These are phyloP conservation scores for Vitis hybrid DNA, from an alignment of 177 flowering plant species.

Conservation along the genomic window DNA sequence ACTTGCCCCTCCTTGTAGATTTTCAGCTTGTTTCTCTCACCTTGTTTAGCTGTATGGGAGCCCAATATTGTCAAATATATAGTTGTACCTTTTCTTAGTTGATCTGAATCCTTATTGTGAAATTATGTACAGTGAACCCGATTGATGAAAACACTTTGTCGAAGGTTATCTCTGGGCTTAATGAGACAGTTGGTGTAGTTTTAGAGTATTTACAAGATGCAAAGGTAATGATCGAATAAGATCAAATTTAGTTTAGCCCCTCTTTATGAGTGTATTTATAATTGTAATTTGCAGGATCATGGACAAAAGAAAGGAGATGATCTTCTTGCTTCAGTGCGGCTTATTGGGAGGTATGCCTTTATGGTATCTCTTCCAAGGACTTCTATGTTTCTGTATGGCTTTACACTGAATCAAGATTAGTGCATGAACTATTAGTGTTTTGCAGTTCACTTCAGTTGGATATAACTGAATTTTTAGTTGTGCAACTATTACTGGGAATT, in stretches of 20 bases:
- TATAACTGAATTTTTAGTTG: neutral
- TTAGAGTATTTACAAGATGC: slow-evolving; percentile 90
- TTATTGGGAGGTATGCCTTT: slow-evolving; percentile 72
- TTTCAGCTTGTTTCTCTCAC: neutral
- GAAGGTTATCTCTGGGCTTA: slow-evolving; percentile 67
- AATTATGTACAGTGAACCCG: slow-evolving; percentile 35
- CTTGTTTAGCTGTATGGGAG: neutral
- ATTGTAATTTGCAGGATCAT: slow-evolving; percentile 59
- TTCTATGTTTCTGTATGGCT: slow-evolving; percentile 3
- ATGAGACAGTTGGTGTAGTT: slow-evolving; percentile 78
- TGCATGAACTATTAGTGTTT: neutral
- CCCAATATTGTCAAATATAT: neutral
- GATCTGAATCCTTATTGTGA: neutral
- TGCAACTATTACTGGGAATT: neutral
- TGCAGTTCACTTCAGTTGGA: neutral
- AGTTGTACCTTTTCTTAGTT: neutral
- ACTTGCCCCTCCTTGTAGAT: no score
- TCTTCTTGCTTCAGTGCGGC: slow-evolving; percentile 84
- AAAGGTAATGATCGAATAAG: slow-evolving; percentile 46
- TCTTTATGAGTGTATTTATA: neutral
- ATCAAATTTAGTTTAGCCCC: neutral
- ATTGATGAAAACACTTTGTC: slow-evolving; percentile 53
- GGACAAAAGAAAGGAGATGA: slow-evolving; percentile 84
- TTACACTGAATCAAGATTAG: neutral
- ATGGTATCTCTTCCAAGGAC: neutral